Evolutionary conservation across 78 protist species (phyloP).

Genomic region (Protostelium mycophagum): DNA sequence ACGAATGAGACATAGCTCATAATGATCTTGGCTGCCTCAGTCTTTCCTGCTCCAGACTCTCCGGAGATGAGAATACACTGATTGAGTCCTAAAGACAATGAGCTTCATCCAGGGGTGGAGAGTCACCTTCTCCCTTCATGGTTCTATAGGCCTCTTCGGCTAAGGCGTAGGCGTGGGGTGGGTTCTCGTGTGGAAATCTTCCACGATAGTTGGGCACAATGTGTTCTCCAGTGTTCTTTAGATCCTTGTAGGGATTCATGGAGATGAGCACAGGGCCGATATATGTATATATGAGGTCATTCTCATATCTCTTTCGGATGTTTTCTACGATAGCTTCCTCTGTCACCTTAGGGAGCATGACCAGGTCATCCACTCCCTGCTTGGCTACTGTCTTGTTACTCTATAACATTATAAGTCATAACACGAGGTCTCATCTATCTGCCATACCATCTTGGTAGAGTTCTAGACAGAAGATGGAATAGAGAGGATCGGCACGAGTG

Average conservation of each 20-base stretch:
- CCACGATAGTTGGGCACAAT: conserved; percentile 59
- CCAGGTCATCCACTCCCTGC: conserved; percentile 84
- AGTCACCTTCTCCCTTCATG: conserved; percentile 57
- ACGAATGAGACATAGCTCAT: conserved; percentile 83
- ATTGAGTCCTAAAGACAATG: conserved; percentile 8
- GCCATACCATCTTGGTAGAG: too few relatives aligned
- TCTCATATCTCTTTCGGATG: conserved; percentile 63
- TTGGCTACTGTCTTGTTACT: conserved; percentile 61
- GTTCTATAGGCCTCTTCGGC: conserved; percentile 74
- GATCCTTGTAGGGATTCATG: conserved; percentile 81
- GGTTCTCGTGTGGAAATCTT: conserved; percentile 60
- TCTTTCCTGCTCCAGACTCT: conserved; percentile 97
- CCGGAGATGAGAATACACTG: conserved; percentile 88
- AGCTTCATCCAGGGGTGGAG: not conserved
- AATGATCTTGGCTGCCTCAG: conserved; percentile 92
- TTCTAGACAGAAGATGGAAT: too few relatives aligned
- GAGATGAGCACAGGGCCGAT: conserved; percentile 86
- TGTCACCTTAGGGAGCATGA: conserved; percentile 69
- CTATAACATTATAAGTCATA: conserved; percentile 18
- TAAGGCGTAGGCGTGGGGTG: conserved; percentile 88
- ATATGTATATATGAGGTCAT: conserved; percentile 81
- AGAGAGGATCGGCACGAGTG: too few relatives aligned
- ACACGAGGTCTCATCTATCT: too few relatives aligned
- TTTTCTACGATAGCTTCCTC: conserved; percentile 75
- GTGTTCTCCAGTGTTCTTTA: conserved; percentile 52